phyloP scores from a whole-genome alignment of 208 protist species.

The Borovskyia barvae region DNA sequence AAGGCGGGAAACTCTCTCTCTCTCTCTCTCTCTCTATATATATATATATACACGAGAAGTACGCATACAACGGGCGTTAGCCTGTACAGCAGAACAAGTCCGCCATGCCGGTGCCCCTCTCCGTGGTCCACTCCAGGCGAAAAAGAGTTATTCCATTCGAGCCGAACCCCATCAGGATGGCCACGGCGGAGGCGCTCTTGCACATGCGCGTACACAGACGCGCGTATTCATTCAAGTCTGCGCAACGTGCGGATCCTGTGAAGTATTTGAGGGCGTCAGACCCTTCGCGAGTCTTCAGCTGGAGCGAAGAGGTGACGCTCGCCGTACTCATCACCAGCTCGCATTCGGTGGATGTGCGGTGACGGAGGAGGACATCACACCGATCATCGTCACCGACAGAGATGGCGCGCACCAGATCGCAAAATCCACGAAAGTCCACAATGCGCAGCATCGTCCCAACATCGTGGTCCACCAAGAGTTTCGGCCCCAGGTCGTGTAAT shows the following conservation, averaged over 20 bases:
- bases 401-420: slow-evolving; percentile 40
- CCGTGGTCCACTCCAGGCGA: slow-evolving; percentile 42
- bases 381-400: slow-evolving; percentile 39
- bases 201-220: slow-evolving; percentile 30
- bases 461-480: slow-evolving; percentile 49
- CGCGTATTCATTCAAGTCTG: slow-evolving; percentile 50
- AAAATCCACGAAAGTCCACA: slow-evolving; percentile 45
- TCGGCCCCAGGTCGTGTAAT: slow-evolving; percentile 63
- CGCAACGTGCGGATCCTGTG: slow-evolving; percentile 40
- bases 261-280: slow-evolving; percentile 15
- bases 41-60: too few species aligned
- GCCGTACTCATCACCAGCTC: slow-evolving; percentile 27
- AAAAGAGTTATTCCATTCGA: slow-evolving; percentile 43
- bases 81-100: slow-evolving; percentile 62
- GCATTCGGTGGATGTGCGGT: slow-evolving; percentile 26
- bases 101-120: slow-evolving; percentile 23
- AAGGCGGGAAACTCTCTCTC: too few species aligned
- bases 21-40: too few species aligned
- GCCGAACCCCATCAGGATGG: slow-evolving; percentile 55
- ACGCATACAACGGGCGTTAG: too few species aligned
- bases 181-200: background rate
- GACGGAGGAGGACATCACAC: slow-evolving; percentile 37
- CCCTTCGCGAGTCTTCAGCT: slow-evolving; percentile 20
- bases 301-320: slow-evolving; percentile 31
- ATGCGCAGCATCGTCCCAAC: slow-evolving; percentile 42